These are phyloP conservation scores for Erysimum cheiri DNA, from an alignment of 441 rosid genomes.

Conservation along the genomic window DNA sequence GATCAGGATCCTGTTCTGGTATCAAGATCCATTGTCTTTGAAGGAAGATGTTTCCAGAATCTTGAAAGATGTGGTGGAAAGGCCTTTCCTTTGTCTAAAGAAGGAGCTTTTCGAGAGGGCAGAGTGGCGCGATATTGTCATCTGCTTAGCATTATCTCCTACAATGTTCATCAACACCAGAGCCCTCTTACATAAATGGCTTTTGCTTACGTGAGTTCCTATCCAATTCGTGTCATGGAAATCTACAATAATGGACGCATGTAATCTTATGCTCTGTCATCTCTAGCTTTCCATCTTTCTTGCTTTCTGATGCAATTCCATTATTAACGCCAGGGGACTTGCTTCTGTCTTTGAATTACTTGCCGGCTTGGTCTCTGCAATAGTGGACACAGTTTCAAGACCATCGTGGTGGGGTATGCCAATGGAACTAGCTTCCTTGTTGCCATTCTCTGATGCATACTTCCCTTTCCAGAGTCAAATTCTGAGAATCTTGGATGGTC, in stretches of 20 bases:
- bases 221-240: neutral
- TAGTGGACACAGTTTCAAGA: conserved; percentile 63
- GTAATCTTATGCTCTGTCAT: neutral
- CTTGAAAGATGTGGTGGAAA: conserved; percentile 53
- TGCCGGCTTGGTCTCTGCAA: conserved; percentile 55
- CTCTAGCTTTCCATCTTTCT: conserved; percentile 6
- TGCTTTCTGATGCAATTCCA: conserved; percentile 21
- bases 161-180: conserved; percentile 45
- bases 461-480: conserved; percentile 56
- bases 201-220: conserved; percentile 69
- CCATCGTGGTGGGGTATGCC: conserved; percentile 78
- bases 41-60: conserved; percentile 63
- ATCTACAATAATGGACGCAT: neutral
- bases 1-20: conserved; percentile 76
- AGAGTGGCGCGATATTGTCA: conserved; percentile 54
- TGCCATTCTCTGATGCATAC: conserved; percentile 72
- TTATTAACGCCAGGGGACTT: conserved; percentile 63
- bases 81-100: conserved; percentile 70
- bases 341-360: conserved; percentile 60
- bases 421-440: conserved; percentile 59
- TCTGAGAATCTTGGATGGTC: conserved; percentile 59
- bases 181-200: conserved; percentile 75
- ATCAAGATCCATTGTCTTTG: conserved; percentile 64
- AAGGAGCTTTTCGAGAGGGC: conserved; percentile 59
- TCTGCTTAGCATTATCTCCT: conserved; percentile 36